Evolutionary conservation across 176 grass and related monocot species (phyloP).

Genomic region (Melocanna baccifera): DNA sequence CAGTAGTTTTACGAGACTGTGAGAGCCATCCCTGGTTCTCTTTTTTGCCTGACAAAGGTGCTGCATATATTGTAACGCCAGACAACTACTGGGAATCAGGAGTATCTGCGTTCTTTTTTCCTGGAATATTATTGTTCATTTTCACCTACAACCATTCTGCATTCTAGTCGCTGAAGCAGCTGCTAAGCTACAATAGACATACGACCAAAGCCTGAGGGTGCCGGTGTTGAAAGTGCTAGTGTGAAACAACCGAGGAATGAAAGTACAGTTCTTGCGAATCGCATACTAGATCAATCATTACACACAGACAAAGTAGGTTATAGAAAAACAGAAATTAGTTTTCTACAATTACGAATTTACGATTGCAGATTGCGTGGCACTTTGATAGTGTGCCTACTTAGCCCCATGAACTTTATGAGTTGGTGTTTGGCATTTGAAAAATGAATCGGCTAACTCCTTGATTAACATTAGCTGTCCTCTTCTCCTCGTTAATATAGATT

Average conservation of each 20-base stretch:
- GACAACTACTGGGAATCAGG: background rate
- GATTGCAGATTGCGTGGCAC: background rate
- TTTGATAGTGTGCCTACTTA: background rate
- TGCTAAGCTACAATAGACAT: background rate
- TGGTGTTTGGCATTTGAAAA: background rate
- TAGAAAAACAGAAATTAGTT: background rate
- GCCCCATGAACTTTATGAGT: background rate
- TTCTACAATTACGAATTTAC: background rate
- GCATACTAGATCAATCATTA: background rate
- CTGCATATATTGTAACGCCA: background rate
- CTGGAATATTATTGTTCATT: background rate
- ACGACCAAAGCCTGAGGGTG: background rate
- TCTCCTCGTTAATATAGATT: background rate
- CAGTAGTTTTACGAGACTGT: background rate
- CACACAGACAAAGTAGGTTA: background rate
- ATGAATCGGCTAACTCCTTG: background rate
- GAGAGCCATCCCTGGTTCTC: background rate
- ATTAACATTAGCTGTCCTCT: background rate
- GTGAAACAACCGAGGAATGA: background rate
- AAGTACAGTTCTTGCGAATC: background rate
- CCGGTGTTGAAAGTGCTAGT: background rate
- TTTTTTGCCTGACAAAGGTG: background rate
- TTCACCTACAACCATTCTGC: background rate
- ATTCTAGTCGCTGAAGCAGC: background rate
- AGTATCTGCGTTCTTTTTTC: background rate